Conservation (phyloP, 306 rosid species). For the Vachellia collinsii region DNA sequence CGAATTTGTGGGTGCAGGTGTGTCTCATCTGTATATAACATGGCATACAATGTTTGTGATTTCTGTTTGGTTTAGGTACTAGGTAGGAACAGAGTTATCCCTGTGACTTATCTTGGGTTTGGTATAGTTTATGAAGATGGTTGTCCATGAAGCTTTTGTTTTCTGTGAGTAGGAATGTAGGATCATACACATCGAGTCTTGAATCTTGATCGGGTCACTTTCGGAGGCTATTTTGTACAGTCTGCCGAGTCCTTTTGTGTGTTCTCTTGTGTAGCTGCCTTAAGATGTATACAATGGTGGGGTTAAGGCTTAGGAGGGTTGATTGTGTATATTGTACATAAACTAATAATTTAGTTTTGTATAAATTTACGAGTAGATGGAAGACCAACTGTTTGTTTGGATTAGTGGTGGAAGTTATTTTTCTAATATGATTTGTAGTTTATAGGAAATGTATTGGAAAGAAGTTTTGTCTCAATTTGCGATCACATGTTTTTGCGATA, state of each 20-base stretch:
- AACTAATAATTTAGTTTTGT: background rate
- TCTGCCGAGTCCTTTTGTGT: constrained; percentile 43
- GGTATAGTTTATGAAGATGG: constrained; percentile 29
- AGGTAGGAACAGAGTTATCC: constrained; percentile 31
- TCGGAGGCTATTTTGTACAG: constrained; percentile 61
- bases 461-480: too few relatives aligned
- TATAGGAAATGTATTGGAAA: too few relatives aligned
- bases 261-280: constrained; percentile 34
- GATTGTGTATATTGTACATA: constrained; percentile 39
- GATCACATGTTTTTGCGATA: too few relatives aligned
- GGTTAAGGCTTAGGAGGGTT: constrained; percentile 27
- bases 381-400: background rate
- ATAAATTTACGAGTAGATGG: background rate
- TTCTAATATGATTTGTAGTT: too few relatives aligned
- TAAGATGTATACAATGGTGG: background rate
- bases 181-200: constrained; percentile 27
- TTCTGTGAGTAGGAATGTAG: constrained; percentile 35
- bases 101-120: constrained; percentile 32
- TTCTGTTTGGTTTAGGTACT: constrained; percentile 38
- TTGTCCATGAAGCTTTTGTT: constrained; percentile 22
- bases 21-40: constrained; percentile 32
- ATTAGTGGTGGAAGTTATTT: too few relatives aligned
- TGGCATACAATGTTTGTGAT: constrained; percentile 18
- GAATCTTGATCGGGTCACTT: constrained; percentile 38
- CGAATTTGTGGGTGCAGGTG: constrained; percentile 29